phyloP scores from a whole-genome alignment of 1,139 yeast genomes.

The Blastobotrys illinoisensis region DNA sequence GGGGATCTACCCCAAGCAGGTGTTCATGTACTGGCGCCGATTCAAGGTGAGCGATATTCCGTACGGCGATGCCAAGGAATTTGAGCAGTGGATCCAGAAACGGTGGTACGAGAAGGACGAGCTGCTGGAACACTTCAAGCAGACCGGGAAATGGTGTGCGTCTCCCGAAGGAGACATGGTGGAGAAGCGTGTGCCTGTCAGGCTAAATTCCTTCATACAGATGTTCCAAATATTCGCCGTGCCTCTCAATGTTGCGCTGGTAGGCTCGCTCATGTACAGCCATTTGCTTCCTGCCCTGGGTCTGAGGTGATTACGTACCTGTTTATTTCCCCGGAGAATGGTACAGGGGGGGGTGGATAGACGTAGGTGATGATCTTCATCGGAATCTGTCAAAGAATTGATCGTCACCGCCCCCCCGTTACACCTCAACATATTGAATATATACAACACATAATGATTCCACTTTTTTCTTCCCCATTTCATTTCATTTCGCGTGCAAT shows the following conservation, averaged over 20 bases:
- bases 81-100: slow-evolving; percentile 69
- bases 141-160: slow-evolving; percentile 39
- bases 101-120: slow-evolving; percentile 80
- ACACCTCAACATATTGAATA: not conserved
- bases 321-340: not conserved
- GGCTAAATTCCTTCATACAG: slow-evolving; percentile 24
- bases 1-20: slow-evolving; percentile 65
- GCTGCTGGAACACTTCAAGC: slow-evolving; percentile 54
- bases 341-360: not conserved
- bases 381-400: not conserved
- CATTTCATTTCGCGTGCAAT: too few relatives aligned
- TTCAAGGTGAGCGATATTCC: slow-evolving; percentile 62
- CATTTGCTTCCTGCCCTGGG: slow-evolving; percentile 10
- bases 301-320: slow-evolving; percentile 1
- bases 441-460: not conserved
- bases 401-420: not conserved
- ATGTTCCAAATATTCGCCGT: slow-evolving; percentile 32
- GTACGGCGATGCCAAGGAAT: slow-evolving; percentile 46
- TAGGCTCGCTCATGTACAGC: slow-evolving; percentile 14
- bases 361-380: not conserved
- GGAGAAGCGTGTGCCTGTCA: slow-evolving; percentile 20
- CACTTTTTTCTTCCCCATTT: too few relatives aligned
- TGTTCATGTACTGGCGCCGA: slow-evolving; percentile 60
- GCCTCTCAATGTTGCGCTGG: slow-evolving; percentile 27
- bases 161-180: slow-evolving; percentile 36